Base-by-base conservation (phyloP, 108 stramenopile genomes). In the Schizochytrium sp. region DNA sequence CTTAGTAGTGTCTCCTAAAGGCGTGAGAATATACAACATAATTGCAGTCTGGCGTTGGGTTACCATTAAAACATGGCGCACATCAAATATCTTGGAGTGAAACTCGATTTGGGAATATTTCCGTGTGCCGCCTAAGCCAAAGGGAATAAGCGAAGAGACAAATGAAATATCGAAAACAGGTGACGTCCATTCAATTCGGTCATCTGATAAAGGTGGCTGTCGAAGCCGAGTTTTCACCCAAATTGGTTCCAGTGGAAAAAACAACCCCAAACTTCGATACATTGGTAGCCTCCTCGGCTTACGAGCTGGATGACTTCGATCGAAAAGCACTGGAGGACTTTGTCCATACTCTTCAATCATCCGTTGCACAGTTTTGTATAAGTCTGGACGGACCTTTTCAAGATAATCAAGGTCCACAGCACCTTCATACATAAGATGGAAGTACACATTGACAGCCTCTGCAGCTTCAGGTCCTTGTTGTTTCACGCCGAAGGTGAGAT, bases 351-450 rank as follows among this genome's bases (percentile, higher is more conserved):
- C 88, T 50, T 56, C 55, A 0, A 92, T 59, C 61, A 89, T 88
- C n/a, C 59, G 41, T 46, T 83, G 41, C 57, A 40, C 83, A 17
- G 88, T 88, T 38, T 58, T 38, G 61, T 89, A 88, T 40, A 92
- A 57, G 19, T 58, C 61, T 13, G 88, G 88, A 12, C 90, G 46
- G 56, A 58, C 72, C 57, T 12, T 55, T 49, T 76, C 72, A 15
- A 91, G 49, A 46, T 46, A n/a, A 5, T 91, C 91, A 76, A 93
- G 53, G 53, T 93, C 92, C 12, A 93, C 91, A 5, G 90, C 91
- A 17, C 89, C 89, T 19, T 89, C 92, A 57, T 93, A 93, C 28
- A 56, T 93, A 53, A 90, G 57, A 5, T 90, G 88, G 47, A 87
- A 87, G 72, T 83, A 93, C 28, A 93, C 90, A 88, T 93, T 93